phyloP scores from a whole-genome alignment of 257 asterid species.

The Buddleja alternifolia region DNA sequence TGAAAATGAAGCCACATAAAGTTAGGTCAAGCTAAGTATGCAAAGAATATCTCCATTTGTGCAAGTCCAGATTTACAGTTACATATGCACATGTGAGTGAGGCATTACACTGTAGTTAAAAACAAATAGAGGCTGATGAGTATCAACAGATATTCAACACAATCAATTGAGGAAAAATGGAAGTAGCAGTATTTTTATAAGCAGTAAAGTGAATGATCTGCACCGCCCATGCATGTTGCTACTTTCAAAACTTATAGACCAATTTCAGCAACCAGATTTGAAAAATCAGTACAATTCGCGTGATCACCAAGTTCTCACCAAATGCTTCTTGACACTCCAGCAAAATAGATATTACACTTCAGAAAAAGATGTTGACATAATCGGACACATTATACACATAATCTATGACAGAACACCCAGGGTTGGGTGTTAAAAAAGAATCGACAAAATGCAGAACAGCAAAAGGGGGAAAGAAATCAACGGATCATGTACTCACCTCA shows the following conservation, averaged over 20 bases:
- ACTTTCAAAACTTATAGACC: constrained; percentile 80
- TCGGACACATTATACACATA: constrained; percentile 17
- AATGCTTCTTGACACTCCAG: constrained; percentile 86
- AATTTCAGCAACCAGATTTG: constrained; percentile 83
- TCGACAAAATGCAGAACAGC: background rate
- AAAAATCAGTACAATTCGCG: constrained; percentile 68
- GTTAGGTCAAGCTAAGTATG: constrained; percentile 30
- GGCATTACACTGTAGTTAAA: background rate
- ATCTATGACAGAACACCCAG: constrained; percentile 14
- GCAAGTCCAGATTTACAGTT: constrained; percentile 18
- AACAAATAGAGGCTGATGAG: constrained; percentile 10
- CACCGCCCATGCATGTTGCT: constrained; percentile 97
- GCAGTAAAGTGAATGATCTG: constrained; percentile 16
- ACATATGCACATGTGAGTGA: constrained; percentile 20
- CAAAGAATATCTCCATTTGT: constrained; percentile 13
- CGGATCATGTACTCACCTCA: constrained; percentile 66
- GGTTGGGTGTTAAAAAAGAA: constrained; percentile 6
- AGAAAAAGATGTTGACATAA: constrained; percentile 77
- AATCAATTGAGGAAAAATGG: constrained; percentile 11
- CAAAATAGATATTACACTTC: constrained; percentile 86
- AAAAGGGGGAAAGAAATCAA: constrained; percentile 22
- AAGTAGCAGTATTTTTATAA: constrained; percentile 18
- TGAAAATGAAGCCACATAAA: constrained; percentile 44
- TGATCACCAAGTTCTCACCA: constrained; percentile 46
- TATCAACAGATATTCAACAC: constrained; percentile 15